Evolutionary conservation across 345 rosid genomes (phyloP), one percentile per base, ranked within the genome.

Genomic region (Salix dunnii): DNA sequence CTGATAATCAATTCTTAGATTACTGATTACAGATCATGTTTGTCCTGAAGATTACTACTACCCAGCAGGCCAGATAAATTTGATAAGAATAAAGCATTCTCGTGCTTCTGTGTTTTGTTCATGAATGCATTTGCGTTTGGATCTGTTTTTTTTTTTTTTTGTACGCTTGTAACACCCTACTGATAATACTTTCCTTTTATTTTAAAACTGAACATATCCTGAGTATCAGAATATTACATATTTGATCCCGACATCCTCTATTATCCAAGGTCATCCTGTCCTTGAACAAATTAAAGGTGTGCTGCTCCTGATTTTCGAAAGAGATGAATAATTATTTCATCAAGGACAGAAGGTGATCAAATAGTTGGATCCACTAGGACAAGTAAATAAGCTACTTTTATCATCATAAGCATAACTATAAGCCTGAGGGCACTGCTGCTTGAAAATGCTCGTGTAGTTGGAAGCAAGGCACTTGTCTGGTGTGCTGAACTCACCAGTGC

Each of bases 351-450:
- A 89, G 30, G 74, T 80, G 53, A 87, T 85, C 30, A 70, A 14
- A 49, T 89, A 89, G 63, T 86, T 84, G 31, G 89, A 77, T 13
- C 70, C 79, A 0, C 65, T 13, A 55, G 27, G 27, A 14, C 88
- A 83, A 27, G 88, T 87, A 30, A 83, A 80, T 11, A 70, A 63
- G 75, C 89, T 89, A 0, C 90, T 75, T 14, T 82, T 74, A 74
- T 89, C 89, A 75, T 86, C 90, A 35, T 83, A 86, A 13, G 92
- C 92, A 36, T 87, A 87, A 49, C 87, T 84, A 55, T 86, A 89
- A 33, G 86, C 84, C 62, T 77, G 65, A 0, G 87, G 88, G 18
- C 90, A 89, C 63, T 86, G 80, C 1, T 76, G 75, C 77, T 87
- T 87, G 83, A 87, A 87, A 40, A 75, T 68, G 71, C 73, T 78